phyloP scores from a whole-genome alignment of 139 green algal genomes.

The Yamagishiella unicocca region DNA sequence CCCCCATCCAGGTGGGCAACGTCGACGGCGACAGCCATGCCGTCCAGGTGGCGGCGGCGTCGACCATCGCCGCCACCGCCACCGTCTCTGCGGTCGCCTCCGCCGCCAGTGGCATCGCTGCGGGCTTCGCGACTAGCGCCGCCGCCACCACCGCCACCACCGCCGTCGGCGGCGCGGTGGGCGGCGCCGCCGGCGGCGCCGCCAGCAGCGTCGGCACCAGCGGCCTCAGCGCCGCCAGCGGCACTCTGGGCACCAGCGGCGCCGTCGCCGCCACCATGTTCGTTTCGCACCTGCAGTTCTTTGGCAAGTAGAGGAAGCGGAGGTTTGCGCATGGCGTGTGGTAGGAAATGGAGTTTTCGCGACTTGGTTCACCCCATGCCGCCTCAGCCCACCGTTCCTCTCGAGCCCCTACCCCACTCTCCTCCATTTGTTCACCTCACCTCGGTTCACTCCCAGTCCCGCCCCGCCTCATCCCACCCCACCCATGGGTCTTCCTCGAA shows the following conservation, averaged over 20 bases:
- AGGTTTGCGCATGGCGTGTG: not conserved
- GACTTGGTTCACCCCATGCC: not conserved
- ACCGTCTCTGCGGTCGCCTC: constrained; percentile 4
- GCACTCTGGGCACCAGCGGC: not conserved
- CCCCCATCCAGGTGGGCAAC: not conserved
- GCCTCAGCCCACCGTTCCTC: not conserved
- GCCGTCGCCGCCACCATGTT: constrained; percentile 14
- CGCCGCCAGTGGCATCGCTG: constrained; percentile 2
- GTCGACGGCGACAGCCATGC: not conserved
- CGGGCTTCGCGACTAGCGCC: not conserved
- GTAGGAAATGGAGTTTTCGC: no score
- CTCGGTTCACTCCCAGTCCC: not conserved
- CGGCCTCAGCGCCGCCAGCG: not conserved
- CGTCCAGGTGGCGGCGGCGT: not conserved
- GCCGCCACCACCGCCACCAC: not conserved
- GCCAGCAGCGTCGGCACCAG: not conserved
- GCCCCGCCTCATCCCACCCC: not conserved
- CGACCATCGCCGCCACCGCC: constrained; percentile 35
- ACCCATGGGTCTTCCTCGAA: not conserved
- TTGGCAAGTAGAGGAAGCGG: not conserved
- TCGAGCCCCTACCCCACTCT: not conserved
- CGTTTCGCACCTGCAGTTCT: constrained; percentile 40
- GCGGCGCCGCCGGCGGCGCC: not conserved
- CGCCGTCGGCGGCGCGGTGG: not conserved
- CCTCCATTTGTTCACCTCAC: not conserved